Conservation (phyloP, 129 eudicot species). For the Dittrichia graveolens region DNA sequence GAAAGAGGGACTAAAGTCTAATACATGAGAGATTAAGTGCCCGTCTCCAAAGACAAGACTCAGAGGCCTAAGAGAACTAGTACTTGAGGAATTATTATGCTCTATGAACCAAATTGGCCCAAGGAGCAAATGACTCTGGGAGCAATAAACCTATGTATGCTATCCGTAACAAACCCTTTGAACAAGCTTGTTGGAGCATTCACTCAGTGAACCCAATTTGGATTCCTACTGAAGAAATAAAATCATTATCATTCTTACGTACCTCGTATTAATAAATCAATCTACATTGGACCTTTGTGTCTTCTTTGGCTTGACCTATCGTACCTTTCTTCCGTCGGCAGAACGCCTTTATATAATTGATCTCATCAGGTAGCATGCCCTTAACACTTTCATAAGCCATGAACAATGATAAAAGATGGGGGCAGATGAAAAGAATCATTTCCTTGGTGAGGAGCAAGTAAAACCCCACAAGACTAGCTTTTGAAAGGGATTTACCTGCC, state of each 20-base stretch:
- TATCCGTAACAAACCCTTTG: too few relatives aligned
- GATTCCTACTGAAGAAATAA: too few relatives aligned
- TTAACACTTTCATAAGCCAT: constrained; percentile 18
- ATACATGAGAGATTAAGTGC: neutral
- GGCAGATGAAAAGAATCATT: constrained; percentile 38
- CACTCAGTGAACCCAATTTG: too few relatives aligned
- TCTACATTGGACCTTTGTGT: neutral
- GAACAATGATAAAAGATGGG: constrained; percentile 18
- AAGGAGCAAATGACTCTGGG: neutral
- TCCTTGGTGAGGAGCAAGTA: constrained; percentile 34
- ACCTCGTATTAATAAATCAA: too few relatives aligned
- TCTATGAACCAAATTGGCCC: neutral
- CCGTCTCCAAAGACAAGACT: neutral
- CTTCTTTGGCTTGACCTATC: neutral
- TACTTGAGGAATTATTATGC: constrained; percentile 17
- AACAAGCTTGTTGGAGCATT: too few relatives aligned
- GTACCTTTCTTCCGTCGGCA: constrained; percentile 19
- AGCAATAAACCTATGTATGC: neutral
- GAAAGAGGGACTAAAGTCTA: neutral
- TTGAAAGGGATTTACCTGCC: constrained; percentile 8
- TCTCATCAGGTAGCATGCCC: constrained; percentile 32
- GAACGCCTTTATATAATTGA: constrained; percentile 14
- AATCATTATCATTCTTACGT: too few relatives aligned
- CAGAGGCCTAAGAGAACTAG: constrained; percentile 1
- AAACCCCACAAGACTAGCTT: constrained; percentile 39